Conservation (phyloP, 495 filamentous ascomycete genomes). For the Aspergillus cavernicola region DNA sequence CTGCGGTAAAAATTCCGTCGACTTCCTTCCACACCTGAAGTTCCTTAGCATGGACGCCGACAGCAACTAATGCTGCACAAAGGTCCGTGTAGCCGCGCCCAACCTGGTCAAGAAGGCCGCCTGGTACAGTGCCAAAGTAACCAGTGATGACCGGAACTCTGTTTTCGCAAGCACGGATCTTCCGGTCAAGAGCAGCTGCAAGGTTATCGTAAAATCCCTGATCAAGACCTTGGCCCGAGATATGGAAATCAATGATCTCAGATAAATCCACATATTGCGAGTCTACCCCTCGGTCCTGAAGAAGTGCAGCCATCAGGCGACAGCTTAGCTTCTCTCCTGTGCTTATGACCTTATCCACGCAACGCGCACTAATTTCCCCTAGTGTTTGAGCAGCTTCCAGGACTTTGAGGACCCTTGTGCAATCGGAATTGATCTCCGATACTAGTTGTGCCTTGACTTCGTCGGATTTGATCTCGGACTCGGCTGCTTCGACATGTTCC, state of each 20-base stretch:
- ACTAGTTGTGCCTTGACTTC: slow-evolving; percentile 56
- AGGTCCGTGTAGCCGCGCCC: slow-evolving; percentile 89
- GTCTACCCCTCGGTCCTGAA: slow-evolving; percentile 72
- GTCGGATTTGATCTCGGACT: slow-evolving; percentile 55
- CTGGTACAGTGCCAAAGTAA: slow-evolving; percentile 84
- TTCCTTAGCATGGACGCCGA: slow-evolving; percentile 72
- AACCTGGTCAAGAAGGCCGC: slow-evolving; percentile 71
- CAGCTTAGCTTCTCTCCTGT: slow-evolving; percentile 93
- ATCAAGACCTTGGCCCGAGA: slow-evolving; percentile 57
- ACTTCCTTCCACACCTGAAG: slow-evolving; percentile 94
- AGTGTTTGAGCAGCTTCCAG: slow-evolving; percentile 57
- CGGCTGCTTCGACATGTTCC: slow-evolving; percentile 68
- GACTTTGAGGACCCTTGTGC: slow-evolving; percentile 55
- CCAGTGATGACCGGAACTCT: slow-evolving; percentile 76
- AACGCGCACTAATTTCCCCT: slow-evolving; percentile 71
- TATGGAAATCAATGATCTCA: slow-evolving; percentile 64
- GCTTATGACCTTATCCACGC: slow-evolving; percentile 85
- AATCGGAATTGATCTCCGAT: slow-evolving; percentile 68
- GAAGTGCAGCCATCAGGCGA: slow-evolving; percentile 74
- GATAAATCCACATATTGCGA: slow-evolving; percentile 85
- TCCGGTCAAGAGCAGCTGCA: slow-evolving; percentile 58
- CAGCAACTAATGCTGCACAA: slow-evolving; percentile 77
- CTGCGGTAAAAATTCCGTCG: slow-evolving; percentile 86
- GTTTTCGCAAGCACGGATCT: slow-evolving; percentile 64
- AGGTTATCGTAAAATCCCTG: slow-evolving; percentile 78